Conservation (phyloP, 176 grass and related monocot species). For the Aegilops speltoides region DNA sequence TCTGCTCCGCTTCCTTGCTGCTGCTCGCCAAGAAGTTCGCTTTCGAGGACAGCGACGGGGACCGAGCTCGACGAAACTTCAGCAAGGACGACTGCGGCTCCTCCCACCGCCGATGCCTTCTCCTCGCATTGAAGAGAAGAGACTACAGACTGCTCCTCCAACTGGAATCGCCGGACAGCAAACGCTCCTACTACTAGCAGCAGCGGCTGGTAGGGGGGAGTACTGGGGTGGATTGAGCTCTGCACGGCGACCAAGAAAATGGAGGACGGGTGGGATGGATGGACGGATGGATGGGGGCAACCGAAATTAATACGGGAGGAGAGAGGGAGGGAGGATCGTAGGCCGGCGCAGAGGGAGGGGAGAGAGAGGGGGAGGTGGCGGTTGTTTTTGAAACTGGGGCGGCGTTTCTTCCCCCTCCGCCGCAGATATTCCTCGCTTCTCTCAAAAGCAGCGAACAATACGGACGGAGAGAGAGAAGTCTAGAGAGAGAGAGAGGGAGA, state of each 20-base stretch:
- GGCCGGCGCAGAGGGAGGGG: background rate
- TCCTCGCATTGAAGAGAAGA: conserved; percentile 66
- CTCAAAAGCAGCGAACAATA: conserved; percentile 69
- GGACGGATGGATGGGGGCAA: background rate
- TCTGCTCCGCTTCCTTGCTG: background rate
- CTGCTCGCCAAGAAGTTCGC: conserved; percentile 3
- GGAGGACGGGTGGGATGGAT: background rate
- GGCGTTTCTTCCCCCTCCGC: conserved; percentile 41
- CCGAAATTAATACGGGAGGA: conserved; percentile 41
- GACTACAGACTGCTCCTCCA: background rate
- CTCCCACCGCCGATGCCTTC: conserved; percentile 30
- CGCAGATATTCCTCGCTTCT: conserved; percentile 58
- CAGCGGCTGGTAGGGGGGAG: background rate
- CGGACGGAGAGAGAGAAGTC: conserved; percentile 9
- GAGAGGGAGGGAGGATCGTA: background rate
- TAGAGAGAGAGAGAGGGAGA: background rate
- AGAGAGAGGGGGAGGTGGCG: conserved; percentile 36
- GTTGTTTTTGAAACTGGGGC: conserved; percentile 61
- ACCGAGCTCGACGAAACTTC: conserved; percentile 16
- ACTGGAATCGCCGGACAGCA: background rate
- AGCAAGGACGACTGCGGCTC: background rate
- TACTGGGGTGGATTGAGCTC: background rate
- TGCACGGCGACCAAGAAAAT: conserved; percentile 39
- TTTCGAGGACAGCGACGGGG: conserved; percentile 13
- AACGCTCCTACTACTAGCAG: background rate